Base-by-base conservation (phyloP, 2,329 filamentous ascomycete species). In the Tolypocladium nubicola region DNA sequence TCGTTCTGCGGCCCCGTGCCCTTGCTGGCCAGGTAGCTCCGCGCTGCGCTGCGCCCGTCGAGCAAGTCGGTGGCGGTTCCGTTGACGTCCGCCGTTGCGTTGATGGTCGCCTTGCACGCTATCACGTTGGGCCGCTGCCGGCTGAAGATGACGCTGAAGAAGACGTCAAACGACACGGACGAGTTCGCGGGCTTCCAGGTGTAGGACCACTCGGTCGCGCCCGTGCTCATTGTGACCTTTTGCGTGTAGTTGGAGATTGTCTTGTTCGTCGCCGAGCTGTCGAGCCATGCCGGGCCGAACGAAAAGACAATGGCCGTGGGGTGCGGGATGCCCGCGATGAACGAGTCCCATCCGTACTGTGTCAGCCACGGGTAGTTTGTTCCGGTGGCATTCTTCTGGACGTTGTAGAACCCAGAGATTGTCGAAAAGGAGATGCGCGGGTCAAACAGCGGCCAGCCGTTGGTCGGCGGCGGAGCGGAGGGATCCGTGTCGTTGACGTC, bases 301-400 rank as follows among this genome's bases (percentile, higher is more conserved):
- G 83, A 77, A 21, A 88, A 73, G 40, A 84, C 52, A 16, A 65
- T 58, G 14, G 58, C 63, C 23, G 57, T 58, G 61, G 61, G 87
- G 66, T 89, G 86, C 8, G 87, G 87, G 19, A 90, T 78, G 30
- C 87, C 87, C 55, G 80, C 82, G 60, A 89, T 87, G 54, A 87
- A 84, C 62, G 82, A 87, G 64, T 90, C 87, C 58, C 81, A 58
- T 7, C 61, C 61, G 37, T 65, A 86, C 62, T 89, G 82, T 57
- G 81, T 77, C 49, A 90, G 68, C 85, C 87, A 89, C 0, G 77
- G 77, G 62, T 85, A 88, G 62, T 88, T 89, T 26, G 79, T 79
- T 2, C 77, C 76, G 54, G 82, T 83, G 1, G 80, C 83, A 16
- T 71, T 76, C 1, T 76, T 74, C 66, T 88, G 82, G 1, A 71